phyloP scores from a whole-genome alignment of 768 basidiomycete genomes.

The Tulasnella sp. region DNA sequence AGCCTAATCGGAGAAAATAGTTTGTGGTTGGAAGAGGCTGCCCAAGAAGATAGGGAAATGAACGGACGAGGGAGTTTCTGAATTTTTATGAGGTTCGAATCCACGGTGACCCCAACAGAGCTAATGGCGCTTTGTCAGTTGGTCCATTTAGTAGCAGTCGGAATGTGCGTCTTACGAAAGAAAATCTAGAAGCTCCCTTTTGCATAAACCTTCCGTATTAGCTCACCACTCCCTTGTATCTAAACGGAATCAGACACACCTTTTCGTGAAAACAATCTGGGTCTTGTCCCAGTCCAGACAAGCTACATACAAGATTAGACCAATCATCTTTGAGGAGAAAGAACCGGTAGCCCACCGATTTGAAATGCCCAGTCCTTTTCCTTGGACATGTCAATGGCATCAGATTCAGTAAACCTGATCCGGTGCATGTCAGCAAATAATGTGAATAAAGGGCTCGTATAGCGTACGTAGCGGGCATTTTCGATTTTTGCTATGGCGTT shows the following conservation, averaged over 20 bases:
- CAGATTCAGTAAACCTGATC: constrained; percentile 56
- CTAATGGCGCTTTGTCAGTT: constrained; percentile 37
- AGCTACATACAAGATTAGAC: constrained; percentile 41
- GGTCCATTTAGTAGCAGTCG: neutral
- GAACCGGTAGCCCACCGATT: constrained; percentile 47
- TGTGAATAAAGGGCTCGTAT: neutral
- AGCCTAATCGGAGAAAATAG: constrained; percentile 45
- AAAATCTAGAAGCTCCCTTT: constrained; percentile 63
- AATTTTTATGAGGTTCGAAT: constrained; percentile 69
- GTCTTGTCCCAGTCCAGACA: constrained; percentile 79
- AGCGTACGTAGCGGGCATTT: constrained; percentile 13
- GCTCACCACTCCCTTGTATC: neutral
- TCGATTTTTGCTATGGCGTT: neutral
- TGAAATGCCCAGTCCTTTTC: constrained; percentile 67
- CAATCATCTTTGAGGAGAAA: neutral
- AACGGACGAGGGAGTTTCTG: constrained; percentile 66
- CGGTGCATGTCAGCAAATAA: neutral
- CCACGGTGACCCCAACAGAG: constrained; percentile 69
- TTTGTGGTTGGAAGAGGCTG: constrained; percentile 7
- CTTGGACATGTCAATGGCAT: constrained; percentile 55
- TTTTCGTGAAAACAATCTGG: constrained; percentile 74
- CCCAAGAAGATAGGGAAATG: neutral
- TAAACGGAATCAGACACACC: neutral
- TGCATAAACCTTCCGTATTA: neutral
- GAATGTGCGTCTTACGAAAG: constrained; percentile 51